Conservation (phyloP, 495 filamentous ascomycete species). For the Hypoxylon lienhwacheense region DNA sequence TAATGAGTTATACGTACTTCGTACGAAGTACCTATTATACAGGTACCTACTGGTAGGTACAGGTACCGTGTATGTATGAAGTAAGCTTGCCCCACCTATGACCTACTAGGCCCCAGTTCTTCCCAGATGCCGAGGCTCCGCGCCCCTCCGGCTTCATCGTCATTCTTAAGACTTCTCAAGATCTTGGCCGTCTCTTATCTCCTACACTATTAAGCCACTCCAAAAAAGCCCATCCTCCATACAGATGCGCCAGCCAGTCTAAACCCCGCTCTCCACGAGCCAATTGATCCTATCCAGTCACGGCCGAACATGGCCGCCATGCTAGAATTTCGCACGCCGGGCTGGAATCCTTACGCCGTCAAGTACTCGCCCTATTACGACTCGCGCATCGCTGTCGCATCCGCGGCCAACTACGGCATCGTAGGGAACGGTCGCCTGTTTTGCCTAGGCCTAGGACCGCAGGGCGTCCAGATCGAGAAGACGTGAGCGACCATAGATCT, state of each 20-base stretch:
- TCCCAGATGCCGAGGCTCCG: slow-evolving; percentile 34
- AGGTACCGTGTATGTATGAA: too few species aligned
- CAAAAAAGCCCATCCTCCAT: too few species aligned
- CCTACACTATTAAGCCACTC: too few species aligned
- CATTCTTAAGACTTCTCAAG: slow-evolving; percentile 13
- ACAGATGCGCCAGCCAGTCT: slow-evolving; percentile 13
- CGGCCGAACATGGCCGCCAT: slow-evolving; percentile 62
- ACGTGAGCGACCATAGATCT: slow-evolving; percentile 46
- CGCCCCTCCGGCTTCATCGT: slow-evolving; percentile 15
- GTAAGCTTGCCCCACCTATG: too few species aligned
- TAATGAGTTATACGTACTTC: background rate
- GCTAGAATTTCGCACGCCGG: slow-evolving; percentile 90
- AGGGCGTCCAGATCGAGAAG: slow-evolving; percentile 82
- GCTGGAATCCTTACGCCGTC: slow-evolving; percentile 91
- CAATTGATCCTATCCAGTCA: too few species aligned
- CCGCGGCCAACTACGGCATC: slow-evolving; percentile 89
- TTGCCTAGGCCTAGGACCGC: slow-evolving; percentile 74
- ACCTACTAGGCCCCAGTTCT: background rate
- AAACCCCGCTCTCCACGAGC: background rate
- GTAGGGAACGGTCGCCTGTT: slow-evolving; percentile 93
- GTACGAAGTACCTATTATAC: background rate
- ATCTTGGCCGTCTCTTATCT: background rate
- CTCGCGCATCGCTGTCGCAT: slow-evolving; percentile 82
- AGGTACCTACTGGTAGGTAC: background rate
- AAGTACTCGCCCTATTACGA: slow-evolving; percentile 99